These are phyloP conservation scores for Colletotrichum karsti DNA, from an alignment of 2,329 filamentous ascomycete species.

Conservation along the genomic window DNA sequence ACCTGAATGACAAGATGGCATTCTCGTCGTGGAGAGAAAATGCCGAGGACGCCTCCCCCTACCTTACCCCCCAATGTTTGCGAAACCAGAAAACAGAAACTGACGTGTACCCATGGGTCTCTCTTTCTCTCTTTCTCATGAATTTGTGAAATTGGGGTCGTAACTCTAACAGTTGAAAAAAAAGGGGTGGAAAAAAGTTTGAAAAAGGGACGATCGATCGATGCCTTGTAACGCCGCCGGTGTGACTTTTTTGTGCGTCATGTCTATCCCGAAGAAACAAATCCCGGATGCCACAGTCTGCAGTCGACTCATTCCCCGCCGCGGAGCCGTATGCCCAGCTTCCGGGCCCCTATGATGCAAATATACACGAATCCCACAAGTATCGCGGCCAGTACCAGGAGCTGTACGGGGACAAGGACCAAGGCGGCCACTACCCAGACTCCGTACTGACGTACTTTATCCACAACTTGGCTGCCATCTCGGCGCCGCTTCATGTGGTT, in stretches of 20 bases:
- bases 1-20: neutral
- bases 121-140: neutral
- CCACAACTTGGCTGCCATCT: slow-evolving; percentile 48
- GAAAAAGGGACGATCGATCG: slow-evolving; percentile 2
- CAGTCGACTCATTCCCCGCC: slow-evolving; percentile 25
- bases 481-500: slow-evolving; percentile 40
- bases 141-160: slow-evolving; percentile 1
- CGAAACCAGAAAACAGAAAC: neutral
- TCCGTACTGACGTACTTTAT: slow-evolving; percentile 51
- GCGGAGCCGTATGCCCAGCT: slow-evolving; percentile 25
- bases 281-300: slow-evolving; percentile 16
- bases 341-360: slow-evolving; percentile 39
- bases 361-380: slow-evolving; percentile 49
- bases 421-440: slow-evolving; percentile 50
- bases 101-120: neutral
- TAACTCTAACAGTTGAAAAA: slow-evolving; percentile 16
- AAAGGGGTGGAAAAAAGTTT: neutral
- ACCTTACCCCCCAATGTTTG: neutral
- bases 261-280: slow-evolving; percentile 28
- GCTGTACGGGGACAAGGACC: slow-evolving; percentile 55
- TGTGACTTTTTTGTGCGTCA: slow-evolving; percentile 22
- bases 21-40: slow-evolving; percentile 11
- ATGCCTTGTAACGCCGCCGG: slow-evolving; percentile 29
- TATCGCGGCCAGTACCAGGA: slow-evolving; percentile 46
- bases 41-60: slow-evolving; percentile 15